These are phyloP conservation scores for Wickerhamomyces bovis DNA, from an alignment of 805 yeast genomes.

Conservation along the genomic window DNA sequence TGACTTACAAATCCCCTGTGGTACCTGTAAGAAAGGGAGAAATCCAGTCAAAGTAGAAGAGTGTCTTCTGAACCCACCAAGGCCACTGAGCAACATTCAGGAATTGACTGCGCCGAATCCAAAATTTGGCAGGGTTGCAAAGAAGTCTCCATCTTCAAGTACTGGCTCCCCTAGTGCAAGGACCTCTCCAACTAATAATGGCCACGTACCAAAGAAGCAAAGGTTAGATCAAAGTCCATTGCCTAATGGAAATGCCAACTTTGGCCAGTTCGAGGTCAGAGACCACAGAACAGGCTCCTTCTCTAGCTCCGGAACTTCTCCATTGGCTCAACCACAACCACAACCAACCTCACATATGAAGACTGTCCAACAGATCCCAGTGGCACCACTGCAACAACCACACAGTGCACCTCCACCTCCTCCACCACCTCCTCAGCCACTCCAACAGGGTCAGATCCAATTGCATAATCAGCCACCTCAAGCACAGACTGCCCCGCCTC, in stretches of 20 bases:
- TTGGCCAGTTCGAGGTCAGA: constrained; percentile 8
- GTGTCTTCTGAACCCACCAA: constrained; percentile 22
- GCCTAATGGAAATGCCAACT: constrained; percentile 1
- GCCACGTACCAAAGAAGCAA: not conserved
- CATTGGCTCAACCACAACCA: not conserved
- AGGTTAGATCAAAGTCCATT: not conserved
- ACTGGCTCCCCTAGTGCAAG: constrained; percentile 3
- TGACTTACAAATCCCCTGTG: constrained; percentile 23
- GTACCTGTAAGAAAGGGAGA: constrained; percentile 22
- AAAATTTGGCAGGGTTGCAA: constrained; percentile 18
- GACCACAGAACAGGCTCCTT: not conserved
- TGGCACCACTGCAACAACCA: not conserved
- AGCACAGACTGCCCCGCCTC: not conserved
- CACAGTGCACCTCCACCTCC: not conserved
- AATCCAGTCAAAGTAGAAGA: constrained; percentile 18
- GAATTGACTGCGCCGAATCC: constrained; percentile 19
- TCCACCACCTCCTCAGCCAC: not conserved
- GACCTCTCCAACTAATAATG: not conserved
- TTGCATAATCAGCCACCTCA: not conserved
- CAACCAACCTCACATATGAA: not conserved
- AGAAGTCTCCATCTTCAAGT: constrained; percentile 6
- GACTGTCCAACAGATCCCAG: not conserved
- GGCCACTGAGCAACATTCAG: constrained; percentile 18
- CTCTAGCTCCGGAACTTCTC: not conserved
- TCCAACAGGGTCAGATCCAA: not conserved